Conservation (phyloP, 2,329 filamentous ascomycete species). For the Penicillium sp. region DNA sequence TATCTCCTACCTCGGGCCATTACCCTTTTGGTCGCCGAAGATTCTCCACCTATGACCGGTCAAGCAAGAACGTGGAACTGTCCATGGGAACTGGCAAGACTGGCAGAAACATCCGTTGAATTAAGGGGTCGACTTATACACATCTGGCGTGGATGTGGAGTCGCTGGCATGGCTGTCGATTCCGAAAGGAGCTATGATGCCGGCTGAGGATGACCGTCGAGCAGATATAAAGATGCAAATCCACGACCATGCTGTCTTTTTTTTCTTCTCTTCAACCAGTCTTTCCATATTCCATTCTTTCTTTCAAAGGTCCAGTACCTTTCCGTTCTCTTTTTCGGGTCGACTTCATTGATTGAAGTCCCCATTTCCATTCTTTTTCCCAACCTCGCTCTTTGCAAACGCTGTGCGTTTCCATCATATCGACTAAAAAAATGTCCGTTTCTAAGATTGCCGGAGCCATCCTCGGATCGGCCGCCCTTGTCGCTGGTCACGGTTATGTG, state of each 20-base stretch:
- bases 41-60: conserved; percentile 31
- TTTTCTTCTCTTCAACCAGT: conserved; percentile 29
- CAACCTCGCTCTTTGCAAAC: conserved; percentile 29
- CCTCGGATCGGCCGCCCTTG: conserved; percentile 41
- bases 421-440: conserved; percentile 35
- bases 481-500: conserved; percentile 46
- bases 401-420: conserved; percentile 35
- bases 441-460: conserved; percentile 38
- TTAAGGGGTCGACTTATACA: conserved; percentile 20
- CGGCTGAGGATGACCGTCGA: conserved; percentile 1
- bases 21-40: conserved; percentile 19
- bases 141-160: conserved; percentile 21
- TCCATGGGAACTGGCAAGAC: conserved; percentile 14
- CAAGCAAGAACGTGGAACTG: conserved; percentile 12
- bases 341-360: conserved; percentile 42
- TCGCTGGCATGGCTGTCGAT: conserved; percentile 11
- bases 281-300: conserved; percentile 35
- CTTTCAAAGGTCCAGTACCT: conserved; percentile 33
- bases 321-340: conserved; percentile 31
- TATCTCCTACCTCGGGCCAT: conserved; percentile 32
- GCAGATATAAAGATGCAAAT: conserved; percentile 23
- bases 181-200: conserved; percentile 20
- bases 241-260: conserved; percentile 5
- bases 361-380: conserved; percentile 36
- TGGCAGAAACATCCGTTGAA: conserved; percentile 21